A percentile compares a stretch with the other conserved stretches of the same genome.
These are phyloP conservation scores for Trichoderma reesei DNA, from an alignment of 495 filamentous ascomycete species.

Conservation along the genomic window DNA sequence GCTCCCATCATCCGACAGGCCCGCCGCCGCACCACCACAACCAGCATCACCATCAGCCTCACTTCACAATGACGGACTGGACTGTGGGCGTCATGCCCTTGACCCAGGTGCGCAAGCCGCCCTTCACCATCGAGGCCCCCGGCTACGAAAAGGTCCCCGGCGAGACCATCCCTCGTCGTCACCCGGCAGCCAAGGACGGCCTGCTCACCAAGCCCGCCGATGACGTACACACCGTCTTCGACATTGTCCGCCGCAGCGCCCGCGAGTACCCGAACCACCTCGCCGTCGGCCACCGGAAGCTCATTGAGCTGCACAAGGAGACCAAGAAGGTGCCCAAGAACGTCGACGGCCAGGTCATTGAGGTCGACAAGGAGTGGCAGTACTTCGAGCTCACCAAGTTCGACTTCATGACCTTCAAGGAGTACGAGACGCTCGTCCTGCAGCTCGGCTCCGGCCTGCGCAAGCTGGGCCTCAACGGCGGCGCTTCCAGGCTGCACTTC, in stretches of 20 bases:
- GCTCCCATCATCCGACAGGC: background rate
- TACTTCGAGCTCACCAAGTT: slow-evolving; percentile 56
- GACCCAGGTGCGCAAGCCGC: slow-evolving; percentile 36
- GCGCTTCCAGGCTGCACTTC: slow-evolving; percentile 44
- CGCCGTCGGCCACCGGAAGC: slow-evolving; percentile 47
- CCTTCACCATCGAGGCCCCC: slow-evolving; percentile 46
- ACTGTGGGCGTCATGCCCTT: slow-evolving; percentile 29
- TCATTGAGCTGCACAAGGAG: slow-evolving; percentile 51
- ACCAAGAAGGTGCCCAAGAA: slow-evolving; percentile 58
- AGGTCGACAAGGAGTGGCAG: slow-evolving; percentile 58
- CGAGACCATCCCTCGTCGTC: slow-evolving; percentile 54
- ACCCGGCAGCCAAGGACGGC: slow-evolving; percentile 42
- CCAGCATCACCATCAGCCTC: background rate
- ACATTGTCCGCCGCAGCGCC: slow-evolving; percentile 46
- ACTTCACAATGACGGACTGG: slow-evolving; percentile 22
- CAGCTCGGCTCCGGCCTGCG: slow-evolving; percentile 47
- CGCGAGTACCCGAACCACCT: slow-evolving; percentile 44
- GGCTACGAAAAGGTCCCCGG: slow-evolving; percentile 40
- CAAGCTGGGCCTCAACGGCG: slow-evolving; percentile 41
- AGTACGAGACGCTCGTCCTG: slow-evolving; percentile 45
- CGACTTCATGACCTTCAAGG: slow-evolving; percentile 48
- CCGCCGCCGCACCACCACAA: background rate
- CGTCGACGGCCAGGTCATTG: slow-evolving; percentile 49
- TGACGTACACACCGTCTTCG: slow-evolving; percentile 47
- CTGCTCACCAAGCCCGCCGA: slow-evolving; percentile 41